Percentiles rank a stretch among this genome's conserved stretches.
phyloP scores from a whole-genome alignment of 768 basidiomycete species.

The Russula griseocarnosa region DNA sequence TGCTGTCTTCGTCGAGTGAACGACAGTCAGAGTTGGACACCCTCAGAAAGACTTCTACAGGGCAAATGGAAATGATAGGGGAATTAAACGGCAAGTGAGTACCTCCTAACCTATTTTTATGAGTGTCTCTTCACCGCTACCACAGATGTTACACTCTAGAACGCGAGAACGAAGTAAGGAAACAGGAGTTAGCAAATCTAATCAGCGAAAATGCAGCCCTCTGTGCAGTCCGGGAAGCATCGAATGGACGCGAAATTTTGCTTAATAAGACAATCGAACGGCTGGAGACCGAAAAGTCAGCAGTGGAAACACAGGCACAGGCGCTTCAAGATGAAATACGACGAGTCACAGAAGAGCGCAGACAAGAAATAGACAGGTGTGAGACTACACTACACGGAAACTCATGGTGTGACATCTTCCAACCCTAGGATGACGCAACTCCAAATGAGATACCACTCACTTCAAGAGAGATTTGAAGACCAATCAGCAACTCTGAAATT shows the following conservation, averaged over 20 bases:
- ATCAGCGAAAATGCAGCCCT: constrained; percentile 9
- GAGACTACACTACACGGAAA: not conserved
- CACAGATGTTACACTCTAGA: constrained; percentile 20
- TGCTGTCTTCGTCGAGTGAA: constrained; percentile 20
- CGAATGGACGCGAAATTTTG: constrained; percentile 14
- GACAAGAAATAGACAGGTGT: constrained; percentile 19
- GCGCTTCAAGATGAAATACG: constrained; percentile 17
- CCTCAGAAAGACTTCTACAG: constrained; percentile 15
- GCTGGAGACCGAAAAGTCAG: constrained; percentile 17
- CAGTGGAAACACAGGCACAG: constrained; percentile 1
- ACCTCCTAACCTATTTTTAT: no score
- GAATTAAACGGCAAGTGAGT: constrained; percentile 19
- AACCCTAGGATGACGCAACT: constrained; percentile 21
- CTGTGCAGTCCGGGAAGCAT: constrained; percentile 8
- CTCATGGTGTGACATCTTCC: not conserved
- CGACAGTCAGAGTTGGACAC: constrained; percentile 17
- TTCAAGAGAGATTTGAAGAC: constrained; percentile 60
- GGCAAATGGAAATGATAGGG: constrained; percentile 22
- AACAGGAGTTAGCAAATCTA: constrained; percentile 15
- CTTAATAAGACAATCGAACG: constrained; percentile 10
- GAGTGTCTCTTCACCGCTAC: not conserved
- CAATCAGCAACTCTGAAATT: constrained; percentile 50
- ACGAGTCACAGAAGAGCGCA: constrained; percentile 10
- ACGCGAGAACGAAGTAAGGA: constrained; percentile 13
- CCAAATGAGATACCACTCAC: constrained; percentile 35